phyloP scores from a whole-genome alignment of 805 yeast species.

The Wickerhamiella sergipiensis region DNA sequence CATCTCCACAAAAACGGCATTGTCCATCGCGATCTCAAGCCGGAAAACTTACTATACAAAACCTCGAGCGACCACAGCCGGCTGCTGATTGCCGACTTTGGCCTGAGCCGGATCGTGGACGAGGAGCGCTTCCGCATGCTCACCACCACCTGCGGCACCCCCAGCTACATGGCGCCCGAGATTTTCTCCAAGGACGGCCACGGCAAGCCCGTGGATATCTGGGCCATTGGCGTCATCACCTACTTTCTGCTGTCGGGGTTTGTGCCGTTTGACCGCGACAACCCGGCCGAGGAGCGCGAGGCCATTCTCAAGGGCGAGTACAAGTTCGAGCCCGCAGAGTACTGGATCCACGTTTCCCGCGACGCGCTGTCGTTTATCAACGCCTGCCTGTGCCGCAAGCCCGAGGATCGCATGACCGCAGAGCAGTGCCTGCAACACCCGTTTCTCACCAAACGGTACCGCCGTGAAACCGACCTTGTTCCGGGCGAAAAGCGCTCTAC shows the following conservation, averaged over 20 bases:
- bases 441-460: slow-evolving; percentile 22
- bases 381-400: slow-evolving; percentile 37
- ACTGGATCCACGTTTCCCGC: slow-evolving; percentile 38
- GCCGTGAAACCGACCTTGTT: slow-evolving; percentile 10
- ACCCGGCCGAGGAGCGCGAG: slow-evolving; percentile 49
- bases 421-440: slow-evolving; percentile 34
- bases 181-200: slow-evolving; percentile 41
- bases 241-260: slow-evolving; percentile 63
- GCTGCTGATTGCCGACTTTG: slow-evolving; percentile 47
- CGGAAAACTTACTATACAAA: slow-evolving; percentile 51
- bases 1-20: slow-evolving; percentile 46
- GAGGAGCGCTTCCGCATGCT: slow-evolving; percentile 27
- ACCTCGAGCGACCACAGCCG: slow-evolving; percentile 27
- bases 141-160: slow-evolving; percentile 49
- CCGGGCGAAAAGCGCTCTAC: slow-evolving; percentile 20
- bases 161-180: slow-evolving; percentile 69
- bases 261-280: slow-evolving; percentile 66
- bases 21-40: slow-evolving; percentile 61
- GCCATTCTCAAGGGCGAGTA: slow-evolving; percentile 49
- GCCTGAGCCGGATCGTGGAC: slow-evolving; percentile 40
- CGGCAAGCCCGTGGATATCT: slow-evolving; percentile 47
- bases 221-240: slow-evolving; percentile 65
- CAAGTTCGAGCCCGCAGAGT: slow-evolving; percentile 45
- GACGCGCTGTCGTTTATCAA: slow-evolving; percentile 47
- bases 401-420: slow-evolving; percentile 34